Base-by-base conservation (phyloP, 768 basidiomycete species). In the Scleroderma bovista region DNA sequence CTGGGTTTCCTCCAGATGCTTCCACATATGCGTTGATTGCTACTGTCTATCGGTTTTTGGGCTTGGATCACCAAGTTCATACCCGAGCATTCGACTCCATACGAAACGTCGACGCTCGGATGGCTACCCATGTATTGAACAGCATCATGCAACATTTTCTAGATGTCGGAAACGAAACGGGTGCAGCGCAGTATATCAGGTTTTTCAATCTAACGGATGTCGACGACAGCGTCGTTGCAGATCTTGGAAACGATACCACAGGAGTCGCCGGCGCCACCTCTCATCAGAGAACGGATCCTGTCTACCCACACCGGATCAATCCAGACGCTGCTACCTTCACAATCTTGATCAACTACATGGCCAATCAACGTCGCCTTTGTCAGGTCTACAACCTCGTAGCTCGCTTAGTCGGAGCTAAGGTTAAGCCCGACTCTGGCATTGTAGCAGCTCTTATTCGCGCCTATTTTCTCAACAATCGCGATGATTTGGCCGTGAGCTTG, bases 271-370 rank as follows among this genome's bases (percentile, higher is more conserved):
- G 62, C 60, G 63, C 51, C 20, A 17, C 46, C 32, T 57, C 48
- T 45, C 36, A 46, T 36, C 19, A 48, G 47, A 44, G 8, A 1
- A 9, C 34, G 44, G 44, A 39, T 44, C 43, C 44, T 22, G 34
- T 46, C 46, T 19, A 44, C 24, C 23, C 47, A 29, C 47, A 56
- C 42, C 44, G 50, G 20, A 48, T 74, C 22, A 59, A 44, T 47
- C 81, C 85, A 19, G 76, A 84, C 55, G 73, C 76, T 9, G 69
- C 72, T 12, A 89, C 87, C 1, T 85, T 80, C 63, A 74, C 79
- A 9, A 74, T 82, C 39, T 71, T 86, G 52, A 79, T 88, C 63
- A 75, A 80, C 59, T 72, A 78, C 56, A 63, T 80, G 48, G 75
- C 75, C 31, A 63, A 56, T 16, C 70, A 68, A 33, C 67, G 67